Evolutionary conservation across 768 basidiomycete genomes (phyloP), one percentile per base, ranked within the genome.

Genomic region (Pleurotus djamor): DNA sequence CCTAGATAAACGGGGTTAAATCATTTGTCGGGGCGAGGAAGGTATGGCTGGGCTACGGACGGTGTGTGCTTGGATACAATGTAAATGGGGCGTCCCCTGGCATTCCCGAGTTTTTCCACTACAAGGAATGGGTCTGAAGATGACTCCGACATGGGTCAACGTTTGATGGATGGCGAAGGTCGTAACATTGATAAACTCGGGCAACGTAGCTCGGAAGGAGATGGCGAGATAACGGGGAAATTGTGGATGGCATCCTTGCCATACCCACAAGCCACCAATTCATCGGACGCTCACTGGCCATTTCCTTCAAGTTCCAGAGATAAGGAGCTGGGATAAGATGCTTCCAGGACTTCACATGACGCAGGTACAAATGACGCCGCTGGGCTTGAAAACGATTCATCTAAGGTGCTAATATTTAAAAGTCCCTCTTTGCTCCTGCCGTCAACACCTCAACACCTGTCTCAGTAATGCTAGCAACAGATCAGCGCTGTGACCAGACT

Each of bases 371-470:
- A 12, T 34, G 52, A 44, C 16, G 54, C 54, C 54, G 54, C 54
- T 41, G 54, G 41, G 41, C 16, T 56, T 16, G 16, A 56, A 56
- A 43, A 38, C 21, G 14, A 17, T 21, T 56, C 36, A 37, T 37
- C 41, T 28, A 32, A 38, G 38, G 13, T 44, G 32, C 37, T 14
- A 44, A 38, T 21, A 56, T 37, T 45, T 35, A 63, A 44, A 52
- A 43, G 34, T 61, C 48, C 51, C 37, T 21, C 47, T 54, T 50
- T 33, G 56, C 48, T 38, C 80, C 82, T 35, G 83, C 87, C 4
- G 95, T 96, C 33, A 98, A 79, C 62, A 95, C 79, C 70, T 98
- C 95, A 35, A 89, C 89, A 3, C 95, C 95, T 17, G 85, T 89
- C 66, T 95, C 94, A 33, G 95, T 97, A 66, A 98, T 88, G 56